Percentiles rank a stretch among this genome's conserved stretches.
phyloP scores from a whole-genome alignment of 208 protist genomes.

The Angomonas ambiguus region DNA sequence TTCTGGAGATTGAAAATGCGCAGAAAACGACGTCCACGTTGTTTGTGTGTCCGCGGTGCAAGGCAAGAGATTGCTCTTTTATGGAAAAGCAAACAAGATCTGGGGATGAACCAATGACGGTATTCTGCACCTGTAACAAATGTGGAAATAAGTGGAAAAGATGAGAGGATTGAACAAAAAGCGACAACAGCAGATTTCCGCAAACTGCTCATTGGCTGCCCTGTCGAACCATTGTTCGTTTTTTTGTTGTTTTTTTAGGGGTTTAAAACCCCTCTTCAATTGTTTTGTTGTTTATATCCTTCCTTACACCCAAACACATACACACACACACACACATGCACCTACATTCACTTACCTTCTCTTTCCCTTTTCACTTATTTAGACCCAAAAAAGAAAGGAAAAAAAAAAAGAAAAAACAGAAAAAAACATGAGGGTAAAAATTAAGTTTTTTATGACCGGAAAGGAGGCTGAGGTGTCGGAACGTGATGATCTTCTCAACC shows the following conservation, averaged over 20 bases:
- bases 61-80: slow-evolving; percentile 83
- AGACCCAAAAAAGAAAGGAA: not conserved
- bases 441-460: slow-evolving; percentile 75
- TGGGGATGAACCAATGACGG: slow-evolving; percentile 97
- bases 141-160: slow-evolving; percentile 81
- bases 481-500: slow-evolving; percentile 53
- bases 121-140: slow-evolving; percentile 93
- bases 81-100: slow-evolving; percentile 95
- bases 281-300: slow-evolving; percentile 5
- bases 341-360: too few species aligned
- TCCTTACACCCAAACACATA: too few species aligned
- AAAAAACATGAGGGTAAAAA: slow-evolving; percentile 42
- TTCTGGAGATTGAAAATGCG: slow-evolving; percentile 71
- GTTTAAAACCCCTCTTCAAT: not conserved
- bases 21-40: slow-evolving; percentile 65
- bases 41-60: slow-evolving; percentile 87
- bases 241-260: not conserved
- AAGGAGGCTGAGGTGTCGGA: slow-evolving; percentile 55
- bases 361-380: slow-evolving; percentile 11
- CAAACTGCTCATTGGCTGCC: too few species aligned
- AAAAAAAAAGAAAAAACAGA: not conserved
- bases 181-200: too few species aligned
- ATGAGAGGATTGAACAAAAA: too few species aligned
- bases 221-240: slow-evolving; percentile 3
- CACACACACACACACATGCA: too few species aligned